A percentile compares a stretch with the other conserved stretches of the same genome.
Evolutionary conservation across 2,329 filamentous ascomycete genomes (phyloP).

Genomic region (Pseudofabraea citricarpa): DNA sequence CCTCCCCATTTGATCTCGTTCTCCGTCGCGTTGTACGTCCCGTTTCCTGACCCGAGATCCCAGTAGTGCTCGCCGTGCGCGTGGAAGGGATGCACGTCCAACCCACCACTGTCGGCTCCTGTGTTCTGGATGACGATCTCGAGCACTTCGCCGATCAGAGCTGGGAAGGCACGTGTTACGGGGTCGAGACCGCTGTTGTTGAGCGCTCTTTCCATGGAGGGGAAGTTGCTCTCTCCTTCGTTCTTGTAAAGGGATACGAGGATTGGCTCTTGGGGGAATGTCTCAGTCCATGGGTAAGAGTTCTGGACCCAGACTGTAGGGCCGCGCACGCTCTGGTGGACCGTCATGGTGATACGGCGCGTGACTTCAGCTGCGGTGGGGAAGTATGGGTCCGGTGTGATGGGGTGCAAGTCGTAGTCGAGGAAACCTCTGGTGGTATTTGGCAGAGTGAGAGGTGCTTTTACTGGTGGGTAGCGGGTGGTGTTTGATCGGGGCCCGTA

Average conservation of each 20-base stretch:
- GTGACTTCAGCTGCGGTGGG: slow-evolving; percentile 30
- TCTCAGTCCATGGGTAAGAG: slow-evolving; percentile 29
- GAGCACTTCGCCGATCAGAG: slow-evolving; percentile 40
- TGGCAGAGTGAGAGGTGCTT: slow-evolving; percentile 20
- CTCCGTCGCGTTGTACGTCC: slow-evolving; percentile 33
- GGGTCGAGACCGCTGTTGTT: slow-evolving; percentile 38
- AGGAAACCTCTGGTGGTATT: slow-evolving; percentile 22
- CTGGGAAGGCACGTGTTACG: slow-evolving; percentile 34
- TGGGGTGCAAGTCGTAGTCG: slow-evolving; percentile 29
- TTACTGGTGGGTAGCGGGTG: slow-evolving; percentile 15
- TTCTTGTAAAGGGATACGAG: slow-evolving; percentile 40
- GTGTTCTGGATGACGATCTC: slow-evolving; percentile 39
- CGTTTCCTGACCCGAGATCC: slow-evolving; percentile 39
- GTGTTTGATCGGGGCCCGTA: slow-evolving; percentile 23
- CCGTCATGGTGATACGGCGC: slow-evolving; percentile 30
- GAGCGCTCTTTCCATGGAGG: slow-evolving; percentile 37
- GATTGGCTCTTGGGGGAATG: slow-evolving; percentile 32
- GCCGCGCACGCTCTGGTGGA: slow-evolving; percentile 19
- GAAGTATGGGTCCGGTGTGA: slow-evolving; percentile 13
- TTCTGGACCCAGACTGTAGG: slow-evolving; percentile 25
- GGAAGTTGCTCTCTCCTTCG: slow-evolving; percentile 28
- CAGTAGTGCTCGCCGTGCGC: slow-evolving; percentile 39
- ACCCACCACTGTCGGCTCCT: slow-evolving; percentile 29
- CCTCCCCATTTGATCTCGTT: slow-evolving; percentile 34
- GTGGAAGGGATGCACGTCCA: slow-evolving; percentile 42